Percentiles rank a stretch among this genome's conserved stretches.
Evolutionary conservation across 352 stramenopile genomes (phyloP).

Genomic region (Phytophthora podocarpi): DNA sequence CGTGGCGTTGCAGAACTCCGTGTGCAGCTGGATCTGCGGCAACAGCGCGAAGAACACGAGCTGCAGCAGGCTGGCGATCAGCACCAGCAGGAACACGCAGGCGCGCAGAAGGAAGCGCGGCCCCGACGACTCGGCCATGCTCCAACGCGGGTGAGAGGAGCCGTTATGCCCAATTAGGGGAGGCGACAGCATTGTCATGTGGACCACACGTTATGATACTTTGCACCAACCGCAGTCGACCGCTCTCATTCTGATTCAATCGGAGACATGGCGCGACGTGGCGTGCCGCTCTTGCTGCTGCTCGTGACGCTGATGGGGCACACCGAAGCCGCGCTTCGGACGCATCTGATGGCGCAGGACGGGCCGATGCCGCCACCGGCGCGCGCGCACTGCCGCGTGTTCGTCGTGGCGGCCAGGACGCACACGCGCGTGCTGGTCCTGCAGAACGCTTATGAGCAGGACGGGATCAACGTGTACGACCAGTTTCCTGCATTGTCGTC

Average conservation of each 20-base stretch:
- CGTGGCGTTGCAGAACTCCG: constrained; percentile 67
- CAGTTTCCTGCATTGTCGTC: constrained; percentile 34
- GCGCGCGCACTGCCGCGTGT: constrained; percentile 55
- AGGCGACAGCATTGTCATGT: constrained; percentile 15
- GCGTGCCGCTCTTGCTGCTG: constrained; percentile 11
- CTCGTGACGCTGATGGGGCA: constrained; percentile 12
- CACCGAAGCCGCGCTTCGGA: background rate
- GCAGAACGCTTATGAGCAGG: constrained; percentile 54
- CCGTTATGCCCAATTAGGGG: constrained; percentile 10
- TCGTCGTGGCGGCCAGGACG: constrained; percentile 43
- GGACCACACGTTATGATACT: no score
- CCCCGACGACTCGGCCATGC: constrained; percentile 52
- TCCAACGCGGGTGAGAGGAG: constrained; percentile 18
- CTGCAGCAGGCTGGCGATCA: constrained; percentile 77
- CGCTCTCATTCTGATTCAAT: constrained; percentile 12
- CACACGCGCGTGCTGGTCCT: constrained; percentile 58
- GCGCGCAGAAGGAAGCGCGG: constrained; percentile 67
- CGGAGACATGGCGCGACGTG: constrained; percentile 4
- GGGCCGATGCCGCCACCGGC: constrained; percentile 26
- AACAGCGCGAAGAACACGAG: constrained; percentile 76
- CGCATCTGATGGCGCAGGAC: constrained; percentile 1
- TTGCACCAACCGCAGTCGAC: no score
- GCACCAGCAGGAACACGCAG: constrained; percentile 74
- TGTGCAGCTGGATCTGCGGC: constrained; percentile 66
- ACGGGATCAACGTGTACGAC: constrained; percentile 54